Percentiles rank a stretch among this genome's conserved stretches.
These are phyloP conservation scores for Cupressus sempervirens DNA, from an alignment of 75 land plant species.

Conservation along the genomic window DNA sequence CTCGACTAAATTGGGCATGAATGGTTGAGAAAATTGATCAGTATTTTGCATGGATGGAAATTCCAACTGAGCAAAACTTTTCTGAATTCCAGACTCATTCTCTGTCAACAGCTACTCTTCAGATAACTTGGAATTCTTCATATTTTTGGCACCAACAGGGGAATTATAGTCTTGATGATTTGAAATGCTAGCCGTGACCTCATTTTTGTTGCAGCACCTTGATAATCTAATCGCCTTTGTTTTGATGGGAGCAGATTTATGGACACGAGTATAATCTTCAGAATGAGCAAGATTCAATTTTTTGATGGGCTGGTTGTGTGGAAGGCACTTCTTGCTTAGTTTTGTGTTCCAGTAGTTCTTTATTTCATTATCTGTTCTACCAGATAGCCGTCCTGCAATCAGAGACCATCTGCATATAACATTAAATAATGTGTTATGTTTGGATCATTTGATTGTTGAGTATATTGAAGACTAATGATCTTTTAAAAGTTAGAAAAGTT, in stretches of 20 bases:
- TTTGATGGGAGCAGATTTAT: not conserved
- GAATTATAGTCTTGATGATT: not conserved
- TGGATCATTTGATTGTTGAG: too few species aligned
- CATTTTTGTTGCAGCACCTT: not conserved
- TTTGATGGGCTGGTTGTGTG: not conserved
- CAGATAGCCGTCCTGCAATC: not conserved
- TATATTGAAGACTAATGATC: too few species aligned
- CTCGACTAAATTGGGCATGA: too few species aligned
- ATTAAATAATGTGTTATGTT: too few species aligned
- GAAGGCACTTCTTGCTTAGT: not conserved
- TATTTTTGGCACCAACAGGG: too few species aligned
- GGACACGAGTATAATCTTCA: not conserved
- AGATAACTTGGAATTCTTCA: too few species aligned
- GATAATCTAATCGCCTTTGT: not conserved
- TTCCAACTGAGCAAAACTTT: too few species aligned
- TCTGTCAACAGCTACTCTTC: too few species aligned
- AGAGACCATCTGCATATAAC: not conserved
- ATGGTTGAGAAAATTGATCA: too few species aligned
- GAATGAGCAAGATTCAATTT: not conserved
- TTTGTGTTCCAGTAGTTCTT: not conserved
- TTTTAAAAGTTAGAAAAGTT: too few species aligned
- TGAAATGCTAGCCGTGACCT: not conserved
- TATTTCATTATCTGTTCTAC: not conserved
- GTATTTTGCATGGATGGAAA: too few species aligned
- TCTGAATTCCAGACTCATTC: too few species aligned